phyloP scores from a whole-genome alignment of 23 red algal genomes.

The Gracilaria gracilis region DNA sequence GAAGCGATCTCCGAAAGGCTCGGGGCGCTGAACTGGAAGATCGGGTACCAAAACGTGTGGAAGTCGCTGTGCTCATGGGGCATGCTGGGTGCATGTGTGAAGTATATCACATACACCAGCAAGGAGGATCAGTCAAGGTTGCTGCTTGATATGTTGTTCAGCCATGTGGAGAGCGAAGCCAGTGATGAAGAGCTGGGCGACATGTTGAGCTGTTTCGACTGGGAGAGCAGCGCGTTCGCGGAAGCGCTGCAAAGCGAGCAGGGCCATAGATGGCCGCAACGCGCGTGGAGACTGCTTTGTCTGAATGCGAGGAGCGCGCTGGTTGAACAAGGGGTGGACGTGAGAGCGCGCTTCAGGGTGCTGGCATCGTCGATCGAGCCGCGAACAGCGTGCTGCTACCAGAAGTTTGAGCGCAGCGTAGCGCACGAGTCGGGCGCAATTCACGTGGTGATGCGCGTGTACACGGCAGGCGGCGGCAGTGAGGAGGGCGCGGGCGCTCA shows the following conservation, averaged over 20 bases:
- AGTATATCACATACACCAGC: background rate
- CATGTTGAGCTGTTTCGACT: background rate
- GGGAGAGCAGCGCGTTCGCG: background rate
- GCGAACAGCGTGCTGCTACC: background rate
- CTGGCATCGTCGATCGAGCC: background rate
- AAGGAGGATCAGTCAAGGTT: background rate
- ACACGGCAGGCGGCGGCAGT: background rate
- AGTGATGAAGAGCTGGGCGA: background rate
- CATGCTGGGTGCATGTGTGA: conserved; percentile 5
- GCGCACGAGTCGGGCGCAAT: background rate
- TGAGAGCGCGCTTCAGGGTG: background rate
- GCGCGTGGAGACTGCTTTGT: background rate
- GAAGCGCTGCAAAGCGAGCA: background rate
- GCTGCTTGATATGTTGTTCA: background rate
- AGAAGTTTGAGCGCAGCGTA: background rate
- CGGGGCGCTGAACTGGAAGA: background rate
- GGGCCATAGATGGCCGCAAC: background rate
- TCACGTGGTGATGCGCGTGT: background rate
- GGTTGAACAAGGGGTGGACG: background rate
- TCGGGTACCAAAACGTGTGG: background rate
- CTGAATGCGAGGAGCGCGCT: background rate
- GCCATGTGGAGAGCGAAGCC: conserved; percentile 5
- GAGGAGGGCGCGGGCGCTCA: background rate
- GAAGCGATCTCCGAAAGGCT: background rate
- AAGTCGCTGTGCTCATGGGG: background rate